Base-by-base conservation (phyloP, 139 green algal genomes). In the Chlorella sp. region DNA sequence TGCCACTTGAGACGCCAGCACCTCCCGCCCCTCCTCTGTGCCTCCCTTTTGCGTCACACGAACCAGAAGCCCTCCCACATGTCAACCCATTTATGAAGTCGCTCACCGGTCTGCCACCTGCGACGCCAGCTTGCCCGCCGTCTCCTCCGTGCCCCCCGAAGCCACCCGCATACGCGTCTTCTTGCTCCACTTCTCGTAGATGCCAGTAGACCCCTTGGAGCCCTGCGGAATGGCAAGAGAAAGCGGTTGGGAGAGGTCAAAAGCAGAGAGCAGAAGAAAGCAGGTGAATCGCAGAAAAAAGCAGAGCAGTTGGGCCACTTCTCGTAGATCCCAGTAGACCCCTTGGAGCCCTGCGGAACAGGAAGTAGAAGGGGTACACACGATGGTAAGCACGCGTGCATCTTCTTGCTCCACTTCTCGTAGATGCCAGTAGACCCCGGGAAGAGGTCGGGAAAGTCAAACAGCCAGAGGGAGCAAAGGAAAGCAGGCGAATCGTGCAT, bases 151-250 rank as follows among this genome's bases (percentile, higher is more conserved):
- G 39, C 84, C 66, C 37, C 34, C 37, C 32, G 39, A 77, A 0
- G 91, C 91, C 32, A 98, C 87, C 0, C 89, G 87, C 89, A 93
- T 77, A 91, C 97, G 95, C 76, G 92, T 95, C 69, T 92, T 82
- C 78, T 94, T 94, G 24, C 91, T 88, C 96, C 96, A 98, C 83
- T 94, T 95, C 85, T 95, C 78, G 89, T 98, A 98, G 42, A 96
- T 32, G 60, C 90, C 90, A 0, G 89, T 89, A 11, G 91, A 76
- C 2, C 61, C 91, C 30, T 96, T 88, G 84, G 82, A 75, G 22
- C 89, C 42, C 89, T 88, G 75, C 78, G n/a, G n/a, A n/a, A n/a
- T n/a, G n/a, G n/a, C n/a, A n/a, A n/a, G n/a, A n/a, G n/a, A n/a
- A n/a, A n/a, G n/a, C n/a, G n/a, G n/a, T n/a, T n/a, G n/a, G n/a